Conservation (phyloP, 2,329 filamentous ascomycete species). For the Nigrospora osmanthi region DNA sequence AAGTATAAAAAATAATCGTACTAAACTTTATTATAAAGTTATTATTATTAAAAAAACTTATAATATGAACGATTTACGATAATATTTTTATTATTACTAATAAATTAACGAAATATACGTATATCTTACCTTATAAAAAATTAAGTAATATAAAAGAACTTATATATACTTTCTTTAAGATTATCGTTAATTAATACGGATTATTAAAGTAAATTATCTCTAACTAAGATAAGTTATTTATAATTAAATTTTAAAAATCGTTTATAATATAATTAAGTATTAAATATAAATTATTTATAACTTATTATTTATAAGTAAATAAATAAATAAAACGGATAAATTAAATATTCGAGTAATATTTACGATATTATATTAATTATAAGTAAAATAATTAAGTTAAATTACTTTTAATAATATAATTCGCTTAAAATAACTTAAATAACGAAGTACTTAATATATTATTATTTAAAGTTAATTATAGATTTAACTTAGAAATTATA, state of each 20-base stretch:
- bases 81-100: neutral
- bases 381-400: slow-evolving; percentile 4
- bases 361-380: slow-evolving; percentile 4
- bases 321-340: slow-evolving; percentile 4
- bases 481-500: neutral
- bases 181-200: neutral
- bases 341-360: slow-evolving; percentile 5
- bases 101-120: neutral
- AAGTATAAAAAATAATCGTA: neutral
- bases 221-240: slow-evolving; percentile 1
- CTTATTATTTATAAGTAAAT: slow-evolving; percentile 4
- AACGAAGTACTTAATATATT: slow-evolving; percentile 2
- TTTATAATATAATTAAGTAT: slow-evolving; percentile 1
- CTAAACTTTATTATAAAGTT: neutral
- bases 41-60: neutral
- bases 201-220: neutral
- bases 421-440: slow-evolving; percentile 5
- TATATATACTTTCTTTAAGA: neutral
- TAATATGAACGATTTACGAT: neutral
- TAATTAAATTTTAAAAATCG: neutral
- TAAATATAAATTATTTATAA: neutral
- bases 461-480: neutral
- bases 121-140: neutral
- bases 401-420: slow-evolving; percentile 5
- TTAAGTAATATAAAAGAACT: neutral